Evolutionary conservation across 768 basidiomycete species (phyloP), one percentile per base, ranked within the genome.

Genomic region (Suillus alpinus): DNA sequence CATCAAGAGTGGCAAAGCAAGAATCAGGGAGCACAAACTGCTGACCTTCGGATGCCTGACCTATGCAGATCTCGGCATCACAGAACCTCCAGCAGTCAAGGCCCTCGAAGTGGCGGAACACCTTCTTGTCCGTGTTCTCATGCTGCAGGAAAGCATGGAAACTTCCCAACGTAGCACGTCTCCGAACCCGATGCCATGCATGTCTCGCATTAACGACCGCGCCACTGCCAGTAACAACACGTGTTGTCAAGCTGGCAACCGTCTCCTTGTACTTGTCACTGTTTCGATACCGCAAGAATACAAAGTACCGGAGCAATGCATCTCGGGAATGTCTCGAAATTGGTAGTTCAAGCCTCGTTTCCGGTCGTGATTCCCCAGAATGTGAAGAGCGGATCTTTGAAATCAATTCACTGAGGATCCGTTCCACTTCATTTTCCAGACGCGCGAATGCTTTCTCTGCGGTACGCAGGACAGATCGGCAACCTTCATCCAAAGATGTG

Each of bases 241-340:
- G 65, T 2, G 62, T 64, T 8, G 74, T 75, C 26, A 72, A 62
- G 6, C 66, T 61, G 0, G 50, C 62, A 34, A 83, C 69, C 12
- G 77, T 77, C 49, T 78, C 67, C 26, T 68, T 65, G 63, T 84
- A 86, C 13, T 76, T 76, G 9, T 72, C 69, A 64, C 82, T 80
- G 61, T 86, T 86, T 14, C 85, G 75, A 62, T 83, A 86, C n/a
- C 84, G 79, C 0, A 86, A 71, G 63, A 86, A 85, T 12, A 80
- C 72, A 47, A 86, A 77, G 66, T 81, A 86, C 61, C 78, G 80
- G 10, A 80, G 75, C 2, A 86, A 62, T n/a, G 67, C 68, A 41
- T 80, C 77, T 14, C 78, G 69, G 32, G 63, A 63, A 29, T 68
- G 69, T 39, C 64, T 64, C 10, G 71, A 64, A 62, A 66, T 62